Percentiles rank a stretch among this genome's conserved stretches.
phyloP scores from a whole-genome alignment of 179 eudicot genomes.

The Nepenthes alata region DNA sequence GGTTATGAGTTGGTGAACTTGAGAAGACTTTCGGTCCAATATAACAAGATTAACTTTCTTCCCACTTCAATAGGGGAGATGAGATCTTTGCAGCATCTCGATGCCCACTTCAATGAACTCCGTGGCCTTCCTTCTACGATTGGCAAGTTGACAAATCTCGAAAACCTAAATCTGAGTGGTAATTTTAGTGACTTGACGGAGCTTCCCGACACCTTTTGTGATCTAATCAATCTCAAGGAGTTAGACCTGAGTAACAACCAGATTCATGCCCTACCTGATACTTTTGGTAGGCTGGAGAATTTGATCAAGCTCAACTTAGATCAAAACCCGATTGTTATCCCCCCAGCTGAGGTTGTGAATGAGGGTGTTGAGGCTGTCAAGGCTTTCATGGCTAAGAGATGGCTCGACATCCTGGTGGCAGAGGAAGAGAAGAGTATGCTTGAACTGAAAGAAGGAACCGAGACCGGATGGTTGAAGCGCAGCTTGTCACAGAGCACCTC shows the following conservation, averaged over 20 bases:
- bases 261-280: constrained; percentile 62
- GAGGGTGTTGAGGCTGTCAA: constrained; percentile 59
- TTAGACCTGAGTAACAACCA: constrained; percentile 89
- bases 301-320: constrained; percentile 69
- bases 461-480: constrained; percentile 42
- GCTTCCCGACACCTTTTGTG: constrained; percentile 64
- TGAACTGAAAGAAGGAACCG: constrained; percentile 24
- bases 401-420: constrained; percentile 49
- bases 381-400: constrained; percentile 62
- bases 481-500: constrained; percentile 50
- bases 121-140: constrained; percentile 58
- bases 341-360: constrained; percentile 55
- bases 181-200: constrained; percentile 76
- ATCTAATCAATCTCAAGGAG: constrained; percentile 57
- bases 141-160: constrained; percentile 59
- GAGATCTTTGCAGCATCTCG: constrained; percentile 53
- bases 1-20: constrained; percentile 59
- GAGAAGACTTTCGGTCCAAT: constrained; percentile 38
- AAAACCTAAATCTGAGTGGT: constrained; percentile 60
- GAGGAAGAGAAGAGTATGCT: constrained; percentile 50
- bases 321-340: constrained; percentile 65
- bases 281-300: constrained; percentile 62
- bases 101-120: constrained; percentile 82
- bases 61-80: constrained; percentile 84
- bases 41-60: constrained; percentile 78